These are phyloP conservation scores for Tuber magnatum DNA, from an alignment of 495 filamentous ascomycete species.

Conservation along the genomic window DNA sequence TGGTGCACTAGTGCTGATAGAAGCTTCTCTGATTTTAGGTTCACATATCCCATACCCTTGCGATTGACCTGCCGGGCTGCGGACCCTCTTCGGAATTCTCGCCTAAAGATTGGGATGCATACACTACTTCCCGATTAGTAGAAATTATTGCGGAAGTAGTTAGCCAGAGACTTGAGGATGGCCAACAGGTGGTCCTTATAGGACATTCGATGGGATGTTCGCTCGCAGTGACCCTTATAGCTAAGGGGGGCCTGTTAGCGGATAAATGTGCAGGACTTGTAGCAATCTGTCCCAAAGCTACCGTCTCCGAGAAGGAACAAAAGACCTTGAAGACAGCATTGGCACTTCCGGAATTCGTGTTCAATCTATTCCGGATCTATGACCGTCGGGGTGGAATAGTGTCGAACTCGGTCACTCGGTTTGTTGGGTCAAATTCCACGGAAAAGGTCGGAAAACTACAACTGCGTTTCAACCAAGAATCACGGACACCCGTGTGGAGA, in stretches of 20 bases:
- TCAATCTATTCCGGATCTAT: slow-evolving; percentile 71
- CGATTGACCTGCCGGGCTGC: slow-evolving; percentile 84
- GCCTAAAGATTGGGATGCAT: slow-evolving; percentile 67
- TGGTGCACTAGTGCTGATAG: slow-evolving; percentile 7
- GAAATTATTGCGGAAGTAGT: slow-evolving; percentile 69
- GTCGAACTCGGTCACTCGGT: slow-evolving; percentile 69
- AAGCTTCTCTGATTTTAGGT: slow-evolving; percentile 42
- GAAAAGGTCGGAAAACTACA: slow-evolving; percentile 69
- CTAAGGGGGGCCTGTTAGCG: slow-evolving; percentile 49
- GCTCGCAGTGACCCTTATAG: slow-evolving; percentile 65
- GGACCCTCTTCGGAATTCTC: slow-evolving; percentile 63
- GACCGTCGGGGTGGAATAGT: slow-evolving; percentile 71
- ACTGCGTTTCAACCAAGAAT: slow-evolving; percentile 74
- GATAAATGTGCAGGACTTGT: slow-evolving; percentile 66
- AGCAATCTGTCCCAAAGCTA: slow-evolving; percentile 69
- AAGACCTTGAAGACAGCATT: slow-evolving; percentile 52
- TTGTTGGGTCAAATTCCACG: slow-evolving; percentile 69
- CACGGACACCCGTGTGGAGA: slow-evolving; percentile 69
- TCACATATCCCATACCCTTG: slow-evolving; percentile 78
- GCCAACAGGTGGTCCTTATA: slow-evolving; percentile 70
- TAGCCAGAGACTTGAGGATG: slow-evolving; percentile 55
- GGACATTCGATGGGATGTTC: slow-evolving; percentile 86
- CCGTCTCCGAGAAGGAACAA: slow-evolving; percentile 52
- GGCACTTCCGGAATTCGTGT: slow-evolving; percentile 60
- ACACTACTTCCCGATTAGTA: slow-evolving; percentile 65